Evolutionary conservation across 176 grass and related monocot species (phyloP), one percentile per base, ranked within the genome.

Genomic region (Triticum dicoccoides): DNA sequence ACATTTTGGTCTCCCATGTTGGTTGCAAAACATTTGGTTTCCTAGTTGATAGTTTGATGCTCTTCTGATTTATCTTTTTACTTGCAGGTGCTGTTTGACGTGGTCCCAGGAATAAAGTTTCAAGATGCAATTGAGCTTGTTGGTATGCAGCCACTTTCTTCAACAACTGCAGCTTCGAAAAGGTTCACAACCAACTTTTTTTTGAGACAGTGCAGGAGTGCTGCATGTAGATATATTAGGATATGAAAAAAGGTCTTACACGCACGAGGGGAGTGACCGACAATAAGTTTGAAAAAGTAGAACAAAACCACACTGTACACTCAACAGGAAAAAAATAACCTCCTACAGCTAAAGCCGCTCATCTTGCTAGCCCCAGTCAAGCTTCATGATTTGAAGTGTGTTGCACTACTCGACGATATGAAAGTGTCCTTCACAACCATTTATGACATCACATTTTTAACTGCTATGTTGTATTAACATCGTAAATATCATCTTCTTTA

Each of bases 121-220:
- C 78, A 95, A 87, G 91, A 95, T 84, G 93, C 91, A 80, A 91
- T 98, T 42, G 83, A 95, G 86, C 89, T 98, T 89, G 70, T 98
- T 81, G 89, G 85, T 73, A 95, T 90, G 90, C 90, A 95, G 82
- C 96, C 96, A 67, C 65, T 94, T 82, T 81, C 93, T 70, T 95
- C 96, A 70, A 85, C 86, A 73, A 76, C 86, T 90, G 88, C 92
- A 74, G 65, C 90, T 70, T 90, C 92, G 83, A 98, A 94, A 82
- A 92, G 96, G 93, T 98, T 91, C 86, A 44, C 70, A 91, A 68
- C 38, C 59, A 80, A 79, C 75, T 87, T 39, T 92, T 25, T 29
- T 47, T 51, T 24, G 23, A 24, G 38, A 52, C 47, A 76, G 44
- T 76, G 44, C 24, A 76, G 15, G 44, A 75, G 12, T 44, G 23